Base-by-base conservation (phyloP, 2,329 filamentous ascomycete species). In the Fusarium incarnatum region DNA sequence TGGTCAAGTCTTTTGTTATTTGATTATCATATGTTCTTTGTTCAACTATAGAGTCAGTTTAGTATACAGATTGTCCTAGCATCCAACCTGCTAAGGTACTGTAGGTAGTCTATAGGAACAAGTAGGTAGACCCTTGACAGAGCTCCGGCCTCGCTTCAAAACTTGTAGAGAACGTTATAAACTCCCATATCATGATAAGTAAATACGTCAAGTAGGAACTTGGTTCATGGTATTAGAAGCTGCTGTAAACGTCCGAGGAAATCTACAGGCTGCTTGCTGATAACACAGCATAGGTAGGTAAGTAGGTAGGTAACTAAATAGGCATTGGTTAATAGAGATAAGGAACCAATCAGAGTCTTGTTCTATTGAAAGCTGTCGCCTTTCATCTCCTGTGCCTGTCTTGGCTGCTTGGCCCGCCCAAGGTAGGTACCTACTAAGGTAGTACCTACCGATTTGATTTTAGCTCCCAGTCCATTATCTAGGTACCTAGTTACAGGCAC, bases 301-400 rank as follows among this genome's bases (percentile, higher is more conserved):
- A 25, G 32, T 27, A n/a, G 12, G 15, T 37, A 28, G 28, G 32
- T 27, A n/a, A 47, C 20, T 22, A 12, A 25, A 16, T 18, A 23
- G 30, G n/a, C 23, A 20, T 40, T 20, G 12, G 9, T 27, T 22
- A 15, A 56, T 20, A 57, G 46, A 5, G 32, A 25, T n/a, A 22
- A 23, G 54, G 27, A 41, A 22, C 72, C 72, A 74, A 74, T 74
- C 70, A 72, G n/a, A 60, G 52, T 18, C 30, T 53, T 46, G 20
- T 12, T 46, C 54, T 61, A 40, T 63, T 60, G 71, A 67, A 66
- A 75, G 66, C 62, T 75, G 72, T 72, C 53, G 72, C 72, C 68
- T 72, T 62, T 47, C 28, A 44, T 57, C 34, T 54, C 54, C 27
- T 37, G 45, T 40, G 22, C 55, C 56, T 56, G 42, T 32, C 56